Evolutionary conservation across 2,329 filamentous ascomycete species (phyloP).

Genomic region (Colletotrichum scovillei): DNA sequence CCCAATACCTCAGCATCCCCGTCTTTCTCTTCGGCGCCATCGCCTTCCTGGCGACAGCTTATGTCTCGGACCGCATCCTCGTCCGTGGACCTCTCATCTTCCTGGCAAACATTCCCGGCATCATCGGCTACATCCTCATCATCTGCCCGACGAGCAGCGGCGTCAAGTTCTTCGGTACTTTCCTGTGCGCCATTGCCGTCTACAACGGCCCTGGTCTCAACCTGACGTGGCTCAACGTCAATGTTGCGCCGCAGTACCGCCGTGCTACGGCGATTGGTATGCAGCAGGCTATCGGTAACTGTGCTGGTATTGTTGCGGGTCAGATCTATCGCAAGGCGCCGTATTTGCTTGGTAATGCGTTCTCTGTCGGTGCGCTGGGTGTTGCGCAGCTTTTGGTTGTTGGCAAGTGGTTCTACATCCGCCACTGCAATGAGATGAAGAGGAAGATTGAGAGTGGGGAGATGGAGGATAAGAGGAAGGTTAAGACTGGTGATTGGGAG

Average conservation of each 20-base stretch:
- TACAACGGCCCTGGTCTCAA: constrained; percentile 61
- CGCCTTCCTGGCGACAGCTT: constrained; percentile 57
- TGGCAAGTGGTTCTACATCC: constrained; percentile 55
- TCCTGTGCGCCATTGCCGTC: constrained; percentile 58
- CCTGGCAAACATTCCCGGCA: constrained; percentile 59
- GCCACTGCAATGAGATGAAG: constrained; percentile 54
- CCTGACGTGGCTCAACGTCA: constrained; percentile 58
- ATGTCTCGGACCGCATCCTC: constrained; percentile 55
- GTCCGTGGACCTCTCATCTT: constrained; percentile 63
- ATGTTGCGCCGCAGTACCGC: constrained; percentile 56
- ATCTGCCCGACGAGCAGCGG: constrained; percentile 59
- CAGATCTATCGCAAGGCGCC: constrained; percentile 49
- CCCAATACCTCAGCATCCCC: constrained; percentile 66
- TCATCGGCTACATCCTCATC: constrained; percentile 61
- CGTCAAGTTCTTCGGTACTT: constrained; percentile 62
- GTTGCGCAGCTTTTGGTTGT: constrained; percentile 50
- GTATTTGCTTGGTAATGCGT: constrained; percentile 45
- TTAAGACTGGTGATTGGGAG: constrained; percentile 58
- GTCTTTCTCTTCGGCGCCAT: constrained; percentile 64
- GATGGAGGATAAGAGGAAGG: constrained; percentile 54
- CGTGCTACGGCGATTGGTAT: constrained; percentile 59
- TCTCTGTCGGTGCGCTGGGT: constrained; percentile 41
- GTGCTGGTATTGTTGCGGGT: constrained; percentile 55
- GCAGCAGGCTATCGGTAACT: constrained; percentile 48
- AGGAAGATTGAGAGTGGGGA: constrained; percentile 50